Conservation (phyloP, 495 filamentous ascomycete species). For the Evansstolkia leycettana region DNA sequence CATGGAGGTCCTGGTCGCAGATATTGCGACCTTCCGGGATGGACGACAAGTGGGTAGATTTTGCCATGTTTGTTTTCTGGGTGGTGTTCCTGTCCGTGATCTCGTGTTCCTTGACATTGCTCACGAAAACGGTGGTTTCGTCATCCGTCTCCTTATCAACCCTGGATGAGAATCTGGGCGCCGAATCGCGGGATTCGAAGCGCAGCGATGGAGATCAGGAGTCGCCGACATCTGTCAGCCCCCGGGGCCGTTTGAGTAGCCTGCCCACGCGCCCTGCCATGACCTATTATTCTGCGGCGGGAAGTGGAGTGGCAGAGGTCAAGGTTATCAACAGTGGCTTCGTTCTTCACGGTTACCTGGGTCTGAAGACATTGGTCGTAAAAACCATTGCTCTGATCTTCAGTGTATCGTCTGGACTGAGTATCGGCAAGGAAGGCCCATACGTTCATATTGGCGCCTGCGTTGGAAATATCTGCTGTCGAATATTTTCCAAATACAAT, state of each 20-base stretch:
- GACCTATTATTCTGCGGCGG: slow-evolving; percentile 91
- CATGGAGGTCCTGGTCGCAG: slow-evolving; percentile 69
- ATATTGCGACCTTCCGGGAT: slow-evolving; percentile 41
- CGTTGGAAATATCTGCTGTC: slow-evolving; percentile 89
- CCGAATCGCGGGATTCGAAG: slow-evolving; percentile 33
- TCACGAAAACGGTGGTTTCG: slow-evolving; percentile 83
- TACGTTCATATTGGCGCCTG: slow-evolving; percentile 97
- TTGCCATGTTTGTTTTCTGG: slow-evolving; percentile 54
- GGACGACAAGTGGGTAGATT: slow-evolving; percentile 58
- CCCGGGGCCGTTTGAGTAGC: slow-evolving; percentile 14
- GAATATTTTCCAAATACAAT: slow-evolving; percentile 86
- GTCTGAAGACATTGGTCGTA: slow-evolving; percentile 73
- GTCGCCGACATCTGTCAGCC: slow-evolving; percentile 26
- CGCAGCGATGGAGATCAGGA: slow-evolving; percentile 21
- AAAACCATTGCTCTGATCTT: slow-evolving; percentile 78
- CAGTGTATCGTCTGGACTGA: slow-evolving; percentile 84
- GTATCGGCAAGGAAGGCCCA: slow-evolving; percentile 91
- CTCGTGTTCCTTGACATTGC: slow-evolving; percentile 69
- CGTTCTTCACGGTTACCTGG: slow-evolving; percentile 91
- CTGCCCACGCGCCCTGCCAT: slow-evolving; percentile 47
- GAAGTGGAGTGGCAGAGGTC: slow-evolving; percentile 93
- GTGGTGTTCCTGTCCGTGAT: slow-evolving; percentile 61
- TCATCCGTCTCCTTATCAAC: slow-evolving; percentile 77
- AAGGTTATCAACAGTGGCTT: slow-evolving; percentile 96
- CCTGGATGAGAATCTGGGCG: slow-evolving; percentile 68